Base-by-base conservation (phyloP, 169 alveolate species). In the Plasmodium adleri region DNA sequence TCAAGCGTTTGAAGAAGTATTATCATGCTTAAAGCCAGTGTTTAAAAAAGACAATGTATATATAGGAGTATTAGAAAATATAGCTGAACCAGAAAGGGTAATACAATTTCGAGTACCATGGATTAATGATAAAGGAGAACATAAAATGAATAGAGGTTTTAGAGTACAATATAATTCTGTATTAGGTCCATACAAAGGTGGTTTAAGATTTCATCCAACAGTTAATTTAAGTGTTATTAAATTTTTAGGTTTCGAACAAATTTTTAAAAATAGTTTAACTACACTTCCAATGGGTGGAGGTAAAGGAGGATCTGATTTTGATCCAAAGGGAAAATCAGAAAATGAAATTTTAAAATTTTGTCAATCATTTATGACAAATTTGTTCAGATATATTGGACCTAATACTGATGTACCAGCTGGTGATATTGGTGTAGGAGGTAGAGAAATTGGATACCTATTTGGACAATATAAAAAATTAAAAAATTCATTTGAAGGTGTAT, bases 261-360 rank as follows among this genome's bases (percentile, higher is more conserved):
- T 94, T 9, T 95, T 96, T 92, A 96, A 96, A 64, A 96, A 96
- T 83, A 91, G 96, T 50, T 92, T 96, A 10, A 96, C 98, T n/a
- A 93, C 94, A 13, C 63, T 96, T n/a, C 95, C 94, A 15, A 83
- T 96, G 95, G 98, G 98, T 3, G 98, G 97, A 8, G 98, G 94
- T 15, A 96, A 96, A 91, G 98, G 98, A 5, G 98, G 98, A 32
- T 92, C 96, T 13, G 97, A 96, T 78, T 96, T 96, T 80, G 98
- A 96, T 60, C 98, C 98, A 10, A 93, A 93, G 66, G 98, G 97
- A 20, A 95, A 95, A 63, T 91, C 96, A 12, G 96, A 94, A 45
- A 75, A 73, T 59, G 98, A 96, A 88, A 83, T 96, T 60, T 50
- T 93, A 20, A 72, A 93, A 4, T 96, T 96, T 87, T 96, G 98